Evolutionary conservation across 805 yeast species (phyloP), one percentile per base, ranked within the genome.

Genomic region (Saccharomycopsis selenospora): DNA sequence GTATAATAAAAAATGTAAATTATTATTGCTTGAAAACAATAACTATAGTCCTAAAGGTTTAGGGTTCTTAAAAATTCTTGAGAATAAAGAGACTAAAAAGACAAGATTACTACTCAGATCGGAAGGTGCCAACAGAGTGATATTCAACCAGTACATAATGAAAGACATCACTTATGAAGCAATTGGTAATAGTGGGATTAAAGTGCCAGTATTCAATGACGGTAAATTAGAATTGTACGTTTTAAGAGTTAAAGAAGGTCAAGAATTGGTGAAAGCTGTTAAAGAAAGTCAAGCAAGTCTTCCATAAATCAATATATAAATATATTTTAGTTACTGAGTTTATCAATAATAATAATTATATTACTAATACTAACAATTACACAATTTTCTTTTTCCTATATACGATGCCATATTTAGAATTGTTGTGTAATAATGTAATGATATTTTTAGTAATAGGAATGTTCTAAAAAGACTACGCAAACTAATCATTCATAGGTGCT

Each of bases 161-260:
- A 50, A 50, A 26, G 46, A 50, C 8, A 29, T 47, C 30, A 52
- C 27, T 13, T 52, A 50, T 36, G 52, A 44, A 8, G 13, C 25
- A 29, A 36, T 30, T 26, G 54, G 47, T 20, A 47, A 47, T 7
- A 43, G 30, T 26, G 40, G 20, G 24, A 30, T 52, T 17, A 50
- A 48, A 33, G 52, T 52, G 36, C 55, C 55, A 13, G 44, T 50
- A 8, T 27, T 46, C 13, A 42, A 42, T 17, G 49, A 46, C 26
- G 53, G 49, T 49, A 52, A 50, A 22, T 17, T 50, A 28, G 38
- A 33, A 17, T 8, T 43, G 25, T 43, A 47, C 42, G 42, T 46
- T n/a, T 25, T 52, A 18, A 30, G 53, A 24, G 53, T 52, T 20
- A 52, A 52, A 43, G 50, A 49, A n/a, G 51, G 47, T 10, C 22